These are phyloP conservation scores for Phytophthora pistaciae DNA, from an alignment of 352 stramenopile species.

Conservation along the genomic window DNA sequence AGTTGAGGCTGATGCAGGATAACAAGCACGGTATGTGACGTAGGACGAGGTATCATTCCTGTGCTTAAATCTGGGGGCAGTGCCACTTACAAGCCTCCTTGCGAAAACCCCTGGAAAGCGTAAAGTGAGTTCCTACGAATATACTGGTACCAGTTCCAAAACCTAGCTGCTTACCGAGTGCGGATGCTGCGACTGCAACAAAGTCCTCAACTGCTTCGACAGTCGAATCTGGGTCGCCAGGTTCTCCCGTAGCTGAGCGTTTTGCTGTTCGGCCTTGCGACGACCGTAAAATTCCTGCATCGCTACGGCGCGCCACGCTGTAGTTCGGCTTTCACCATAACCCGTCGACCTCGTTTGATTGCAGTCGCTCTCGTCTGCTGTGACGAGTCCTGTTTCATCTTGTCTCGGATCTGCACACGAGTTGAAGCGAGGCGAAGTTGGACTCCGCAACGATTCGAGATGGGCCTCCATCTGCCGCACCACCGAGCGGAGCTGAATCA, in stretches of 20 bases:
- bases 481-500: conserved; percentile 18
- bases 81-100: not conserved
- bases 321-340: not conserved
- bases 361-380: not conserved
- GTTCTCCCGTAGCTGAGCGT: conserved; percentile 10
- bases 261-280: conserved; percentile 10
- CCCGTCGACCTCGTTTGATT: not conserved
- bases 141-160: not conserved
- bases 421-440: conserved; percentile 6
- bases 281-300: conserved; percentile 7
- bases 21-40: too few species aligned
- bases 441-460: conserved; percentile 11
- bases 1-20: too few species aligned
- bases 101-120: not conserved
- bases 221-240: conserved; percentile 5
- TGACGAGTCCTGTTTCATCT: not conserved
- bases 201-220: conserved; percentile 4
- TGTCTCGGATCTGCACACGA: not conserved
- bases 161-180: not conserved
- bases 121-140: not conserved
- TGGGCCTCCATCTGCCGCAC: conserved; percentile 11
- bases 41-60: too few species aligned
- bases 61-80: too few species aligned
- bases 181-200: conserved; percentile 6
- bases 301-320: conserved; percentile 4